Conservation (phyloP, 2,329 filamentous ascomycete species). For the Hypoxylon sp. region DNA sequence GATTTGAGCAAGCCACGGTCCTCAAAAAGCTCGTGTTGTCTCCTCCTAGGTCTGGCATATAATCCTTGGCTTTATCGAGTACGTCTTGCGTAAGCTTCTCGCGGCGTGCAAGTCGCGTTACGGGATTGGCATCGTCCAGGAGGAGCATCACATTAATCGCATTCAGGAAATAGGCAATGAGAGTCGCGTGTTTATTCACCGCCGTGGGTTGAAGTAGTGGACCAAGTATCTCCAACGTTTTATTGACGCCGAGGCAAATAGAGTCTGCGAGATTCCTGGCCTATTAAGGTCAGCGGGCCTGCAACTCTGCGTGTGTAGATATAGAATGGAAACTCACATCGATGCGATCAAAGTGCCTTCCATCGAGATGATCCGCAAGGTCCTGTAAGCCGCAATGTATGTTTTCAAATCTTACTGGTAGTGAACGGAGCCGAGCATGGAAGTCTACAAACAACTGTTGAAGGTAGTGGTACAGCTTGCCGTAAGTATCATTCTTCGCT, state of each 20-base stretch:
- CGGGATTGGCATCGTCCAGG: neutral
- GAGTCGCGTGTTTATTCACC: constrained; percentile 30
- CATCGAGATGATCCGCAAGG: neutral
- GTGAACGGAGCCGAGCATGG: constrained; percentile 13
- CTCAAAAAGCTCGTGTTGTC: neutral
- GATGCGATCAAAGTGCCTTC: constrained; percentile 28
- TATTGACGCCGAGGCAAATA: constrained; percentile 3
- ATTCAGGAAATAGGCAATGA: constrained; percentile 28
- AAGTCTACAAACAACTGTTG: constrained; percentile 30
- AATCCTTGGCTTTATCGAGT: neutral
- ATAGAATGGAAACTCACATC: constrained; percentile 16
- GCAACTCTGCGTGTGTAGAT: neutral
- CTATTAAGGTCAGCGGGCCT: constrained; percentile 1
- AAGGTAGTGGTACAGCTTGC: constrained; percentile 36
- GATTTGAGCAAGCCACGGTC: neutral
- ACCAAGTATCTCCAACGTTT: constrained; percentile 12
- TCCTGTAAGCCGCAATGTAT: constrained; percentile 5
- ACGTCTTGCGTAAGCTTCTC: neutral
- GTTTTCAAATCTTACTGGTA: constrained; percentile 2
- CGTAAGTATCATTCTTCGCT: constrained; percentile 32
- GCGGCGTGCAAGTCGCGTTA: neutral
- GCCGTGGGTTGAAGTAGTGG: constrained; percentile 17
- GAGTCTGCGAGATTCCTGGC: constrained; percentile 23
- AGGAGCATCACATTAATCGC: constrained; percentile 12
- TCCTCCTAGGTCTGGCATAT: constrained; percentile 5